Evolutionary conservation across 441 rosid species (phyloP), one percentile per base, ranked within the genome.

Genomic region (Pelargonium myrrhifolium): DNA sequence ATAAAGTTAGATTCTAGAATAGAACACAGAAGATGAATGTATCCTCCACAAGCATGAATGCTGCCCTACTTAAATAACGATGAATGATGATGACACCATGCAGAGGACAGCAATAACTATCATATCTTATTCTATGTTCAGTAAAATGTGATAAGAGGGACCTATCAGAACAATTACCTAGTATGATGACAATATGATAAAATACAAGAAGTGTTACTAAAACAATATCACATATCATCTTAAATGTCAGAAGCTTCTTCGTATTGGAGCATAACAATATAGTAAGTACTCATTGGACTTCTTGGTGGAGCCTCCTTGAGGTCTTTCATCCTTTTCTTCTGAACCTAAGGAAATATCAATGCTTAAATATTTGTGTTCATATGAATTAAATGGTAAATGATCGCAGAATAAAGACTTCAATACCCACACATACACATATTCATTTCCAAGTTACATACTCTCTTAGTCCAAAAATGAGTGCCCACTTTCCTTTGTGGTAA

Each of bases 221-320:
- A 47, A 14, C 14, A 47, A n/a, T 47, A 47, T 47, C 55, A 47
- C 55, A 47, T 47, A 47, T 47, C 55, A 47, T 47, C 17, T 51
- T 15, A 51, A n/a, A 14, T n/a, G 8, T 51, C 21, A 11, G 21
- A 51, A 51, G 58, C 9, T 20, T 51, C 58, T 15, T n/a, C 6
- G 17, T 51, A 51, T 4, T 51, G 58, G 58, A 51, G 58, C 58
- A 51, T 51, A 51, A 15, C 21, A 51, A 15, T 20, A 51, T n/a
- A 68, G 78, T 67, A 80, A 76, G 51, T 87, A 89, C 93, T 84
- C 88, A 68, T 77, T 73, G 18, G 90, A 82, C 15, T 77, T 72
- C 20, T 51, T 51, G 65, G 75, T 39, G 0, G 75, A 77, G 67
- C 61, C 73, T 67, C 53, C 67, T 47, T 43, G 45, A 62, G 53